Percentiles rank a stretch among this genome's conserved stretches.
Evolutionary conservation across 2,329 filamentous ascomycete species (phyloP).

Genomic region (Diaporthe aspalathi): DNA sequence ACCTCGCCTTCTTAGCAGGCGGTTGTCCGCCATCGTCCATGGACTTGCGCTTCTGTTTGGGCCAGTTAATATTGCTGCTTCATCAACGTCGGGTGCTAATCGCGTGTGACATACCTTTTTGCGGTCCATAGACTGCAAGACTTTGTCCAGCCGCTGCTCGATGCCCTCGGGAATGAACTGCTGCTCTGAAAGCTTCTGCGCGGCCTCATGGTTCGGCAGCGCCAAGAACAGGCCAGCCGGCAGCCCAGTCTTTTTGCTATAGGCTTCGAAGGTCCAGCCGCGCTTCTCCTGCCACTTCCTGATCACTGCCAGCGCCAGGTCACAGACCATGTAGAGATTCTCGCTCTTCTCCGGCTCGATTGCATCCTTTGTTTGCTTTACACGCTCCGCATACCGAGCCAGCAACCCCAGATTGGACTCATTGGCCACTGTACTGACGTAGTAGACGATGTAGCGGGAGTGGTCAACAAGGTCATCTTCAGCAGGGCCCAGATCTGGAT

Average conservation of each 20-base stretch:
- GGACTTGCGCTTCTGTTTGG: slow-evolving; percentile 66
- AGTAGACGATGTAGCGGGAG: slow-evolving; percentile 90
- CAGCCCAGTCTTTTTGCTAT: slow-evolving; percentile 82
- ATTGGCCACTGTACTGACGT: slow-evolving; percentile 82
- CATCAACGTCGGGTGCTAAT: too few relatives aligned
- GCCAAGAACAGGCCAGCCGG: slow-evolving; percentile 82
- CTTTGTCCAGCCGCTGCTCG: slow-evolving; percentile 79
- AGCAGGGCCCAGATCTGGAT: slow-evolving; percentile 83
- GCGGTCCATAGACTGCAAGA: slow-evolving; percentile 73
- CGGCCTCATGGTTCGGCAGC: slow-evolving; percentile 80
- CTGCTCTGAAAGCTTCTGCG: slow-evolving; percentile 87
- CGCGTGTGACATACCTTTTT: slow-evolving; percentile 67
- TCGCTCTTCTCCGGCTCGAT: slow-evolving; percentile 76
- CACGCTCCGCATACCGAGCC: slow-evolving; percentile 89
- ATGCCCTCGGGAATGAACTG: slow-evolving; percentile 83
- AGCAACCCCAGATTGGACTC: slow-evolving; percentile 90
- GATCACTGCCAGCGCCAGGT: slow-evolving; percentile 85
- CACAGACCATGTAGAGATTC: slow-evolving; percentile 86
- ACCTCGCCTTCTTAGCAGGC: slow-evolving; percentile 54
- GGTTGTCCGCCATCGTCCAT: slow-evolving; percentile 63
- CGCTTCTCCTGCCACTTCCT: slow-evolving; percentile 88
- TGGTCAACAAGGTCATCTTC: slow-evolving; percentile 81
- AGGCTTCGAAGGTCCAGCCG: slow-evolving; percentile 87
- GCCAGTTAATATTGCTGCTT: neutral
- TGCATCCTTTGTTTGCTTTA: slow-evolving; percentile 89